Base-by-base conservation (phyloP, 1,284 basidiomycete species). In the Rhizoctonia solani region DNA sequence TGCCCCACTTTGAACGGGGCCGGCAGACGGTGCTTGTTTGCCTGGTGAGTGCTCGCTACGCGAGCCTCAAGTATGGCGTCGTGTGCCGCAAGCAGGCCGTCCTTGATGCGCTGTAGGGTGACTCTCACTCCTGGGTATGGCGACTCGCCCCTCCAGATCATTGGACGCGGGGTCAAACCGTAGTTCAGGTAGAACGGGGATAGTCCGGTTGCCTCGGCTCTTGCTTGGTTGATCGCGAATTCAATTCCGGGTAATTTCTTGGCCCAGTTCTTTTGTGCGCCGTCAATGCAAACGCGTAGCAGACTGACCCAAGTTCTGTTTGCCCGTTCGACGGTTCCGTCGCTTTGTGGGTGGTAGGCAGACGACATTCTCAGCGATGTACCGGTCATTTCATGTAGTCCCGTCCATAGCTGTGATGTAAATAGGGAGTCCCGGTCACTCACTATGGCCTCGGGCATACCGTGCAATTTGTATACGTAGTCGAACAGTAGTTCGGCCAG, bases 291-390 rank as follows among this genome's bases (percentile, higher is more conserved):
- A 37, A 76, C 74, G 0, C 79, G 54, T 2, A 82, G 58, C 75
- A 80, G 79, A 47, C 80, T 78, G 1, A 72, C 76, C 0, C 81
- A 69, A 0, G 77, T 80, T 1, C 75, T 68, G 63, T 81, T 82
- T 0, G 77, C 77, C 0, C 75, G 73, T 29, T 81, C 79, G 0
- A 78, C 80, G 0, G 75, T 69, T 0, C 80, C 79, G 67, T 82
- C 80, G 0, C 76, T 79, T 65, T 83, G 72, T 0, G 81, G 82
- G 61, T 83, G 81, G 54, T 78, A 83, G 0, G 79, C 71, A 1
- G 77, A 79, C 0, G 79, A 82, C 76, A 84, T 77, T 1, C 71
- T 68, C 0, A 81, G 71, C 49, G 79, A 72, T 5, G 75, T 73
- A 0, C 77, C 75, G 0, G 78, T 72, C 0, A 80, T 70, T 21